Evolutionary conservation across 1,284 basidiomycete species (phyloP), one percentile per base, ranked within the genome.

Genomic region (Fomes fomentarius): DNA sequence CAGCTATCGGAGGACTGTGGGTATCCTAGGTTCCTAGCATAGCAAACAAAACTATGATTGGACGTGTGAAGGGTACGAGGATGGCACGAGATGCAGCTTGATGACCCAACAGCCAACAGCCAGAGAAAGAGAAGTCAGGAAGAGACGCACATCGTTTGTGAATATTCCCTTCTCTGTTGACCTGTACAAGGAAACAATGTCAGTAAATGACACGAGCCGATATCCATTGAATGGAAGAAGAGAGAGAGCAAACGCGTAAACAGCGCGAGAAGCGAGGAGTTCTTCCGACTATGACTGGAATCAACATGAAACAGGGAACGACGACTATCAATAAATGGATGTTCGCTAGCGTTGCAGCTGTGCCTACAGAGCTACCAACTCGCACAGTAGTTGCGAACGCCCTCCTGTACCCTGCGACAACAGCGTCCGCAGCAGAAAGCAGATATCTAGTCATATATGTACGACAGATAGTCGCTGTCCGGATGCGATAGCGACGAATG

Each of bases 141-240:
- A 28, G 31, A 24, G 8, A 65, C 71, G 54, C 45, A 89, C 87
- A 45, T 87, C 81, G 63, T 86, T 83, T 51, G 77, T 76, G 63
- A 91, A 84, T 1, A 90, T 64, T 14, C 87, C 88, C 37, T 77
- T 76, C 63, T 87, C 77, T 46, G 86, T 63, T 4, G 89, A 91
- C 86, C 89, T 91, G 53, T 10, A 52, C 21, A 44, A 30, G 40
- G 56, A 51, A 17, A 15, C 14, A 15, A 21, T n/a, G 26, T 59
- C 37, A 54, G 50, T 19, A 43, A 37, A 9, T 15, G 28, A 7
- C 12, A 17, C 17, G 31, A 10, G 25, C 25, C 2, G 43, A 34
- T 3, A 17, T 19, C 17, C 15, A 17, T 24, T 35, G 24, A 35
- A 45, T 52, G 26, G 42, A 46, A 46, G 44, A 22, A 19, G 30